Conservation (phyloP, 768 basidiomycete genomes). For the Termitomyces heimii region DNA sequence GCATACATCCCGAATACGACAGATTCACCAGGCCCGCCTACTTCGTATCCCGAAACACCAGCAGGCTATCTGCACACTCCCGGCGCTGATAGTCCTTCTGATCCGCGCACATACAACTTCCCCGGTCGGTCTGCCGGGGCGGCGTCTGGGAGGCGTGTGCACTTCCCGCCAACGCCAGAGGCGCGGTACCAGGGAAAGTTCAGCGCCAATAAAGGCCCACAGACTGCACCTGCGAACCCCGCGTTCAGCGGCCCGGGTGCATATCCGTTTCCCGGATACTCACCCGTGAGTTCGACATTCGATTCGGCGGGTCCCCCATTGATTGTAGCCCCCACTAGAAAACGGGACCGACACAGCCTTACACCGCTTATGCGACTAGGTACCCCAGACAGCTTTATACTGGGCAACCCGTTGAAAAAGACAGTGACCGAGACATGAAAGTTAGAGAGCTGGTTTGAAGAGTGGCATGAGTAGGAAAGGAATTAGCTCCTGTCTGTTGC, state of each 20-base stretch:
- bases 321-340: slow-evolving; percentile 4
- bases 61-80: slow-evolving; percentile 11
- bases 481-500: neutral
- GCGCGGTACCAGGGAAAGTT: slow-evolving; percentile 8
- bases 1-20: slow-evolving; percentile 3
- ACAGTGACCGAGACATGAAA: slow-evolving; percentile 7
- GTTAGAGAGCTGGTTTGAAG: neutral
- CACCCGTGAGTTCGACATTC: slow-evolving; percentile 14
- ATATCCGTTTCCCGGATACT: slow-evolving; percentile 17
- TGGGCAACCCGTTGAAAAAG: slow-evolving; percentile 15
- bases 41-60: slow-evolving; percentile 11
- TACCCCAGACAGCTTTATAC: slow-evolving; percentile 17
- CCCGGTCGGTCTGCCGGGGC: slow-evolving; percentile 1
- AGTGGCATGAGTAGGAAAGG: neutral
- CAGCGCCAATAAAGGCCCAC: slow-evolving; percentile 7
- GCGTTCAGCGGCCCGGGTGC: slow-evolving; percentile 3
- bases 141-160: slow-evolving; percentile 2
- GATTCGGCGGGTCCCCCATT: neutral
- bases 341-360: slow-evolving; percentile 11
- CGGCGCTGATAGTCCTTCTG: slow-evolving; percentile 1
- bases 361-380: slow-evolving; percentile 12
- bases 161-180: slow-evolving; percentile 9
- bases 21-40: neutral
- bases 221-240: slow-evolving; percentile 16
- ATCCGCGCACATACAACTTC: slow-evolving; percentile 1